phyloP scores from a whole-genome alignment of 2,329 filamentous ascomycete species.

The Plenodomus tracheiphilus region DNA sequence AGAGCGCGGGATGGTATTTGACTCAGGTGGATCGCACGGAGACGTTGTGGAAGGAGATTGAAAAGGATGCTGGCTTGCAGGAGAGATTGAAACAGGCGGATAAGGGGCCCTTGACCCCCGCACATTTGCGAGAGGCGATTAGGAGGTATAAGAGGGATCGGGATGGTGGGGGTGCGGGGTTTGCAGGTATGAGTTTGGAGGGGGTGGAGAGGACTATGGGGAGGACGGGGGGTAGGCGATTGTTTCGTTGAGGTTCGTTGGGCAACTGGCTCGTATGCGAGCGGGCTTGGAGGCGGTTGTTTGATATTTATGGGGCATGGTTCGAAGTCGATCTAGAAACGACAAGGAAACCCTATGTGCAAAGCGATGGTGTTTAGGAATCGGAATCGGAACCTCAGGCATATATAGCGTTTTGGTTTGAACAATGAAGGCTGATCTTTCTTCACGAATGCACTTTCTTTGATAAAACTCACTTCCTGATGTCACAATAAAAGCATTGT shows the following conservation, averaged over 20 bases:
- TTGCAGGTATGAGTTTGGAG: conserved; percentile 54
- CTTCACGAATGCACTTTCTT: no score
- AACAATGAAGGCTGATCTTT: no score
- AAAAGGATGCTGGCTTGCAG: conserved; percentile 24
- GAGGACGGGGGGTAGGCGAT: conserved; percentile 49
- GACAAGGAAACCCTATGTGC: not conserved
- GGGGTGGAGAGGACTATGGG: conserved; percentile 50
- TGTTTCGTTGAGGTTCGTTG: conserved; percentile 52
- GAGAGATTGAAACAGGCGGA: conserved; percentile 41
- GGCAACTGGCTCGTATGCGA: no score
- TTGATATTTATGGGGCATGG: not conserved
- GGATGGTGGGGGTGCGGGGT: conserved; percentile 63
- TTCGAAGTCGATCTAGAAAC: not conserved
- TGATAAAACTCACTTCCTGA: no score
- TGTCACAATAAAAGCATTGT: no score
- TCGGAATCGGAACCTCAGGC: conserved; percentile 4
- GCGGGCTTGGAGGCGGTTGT: no score
- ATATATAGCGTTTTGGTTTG: not conserved
- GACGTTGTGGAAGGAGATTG: conserved; percentile 34
- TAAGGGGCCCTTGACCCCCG: conserved; percentile 67
- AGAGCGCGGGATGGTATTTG: conserved; percentile 26
- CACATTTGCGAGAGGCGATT: conserved; percentile 74
- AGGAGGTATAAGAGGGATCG: conserved; percentile 66
- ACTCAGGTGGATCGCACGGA: conserved; percentile 27
- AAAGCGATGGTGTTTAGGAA: conserved; percentile 17